A percentile compares a stretch with the other conserved stretches of the same genome.
Conservation (phyloP, 1,284 basidiomycete genomes). For the Vanrija sp. region DNA sequence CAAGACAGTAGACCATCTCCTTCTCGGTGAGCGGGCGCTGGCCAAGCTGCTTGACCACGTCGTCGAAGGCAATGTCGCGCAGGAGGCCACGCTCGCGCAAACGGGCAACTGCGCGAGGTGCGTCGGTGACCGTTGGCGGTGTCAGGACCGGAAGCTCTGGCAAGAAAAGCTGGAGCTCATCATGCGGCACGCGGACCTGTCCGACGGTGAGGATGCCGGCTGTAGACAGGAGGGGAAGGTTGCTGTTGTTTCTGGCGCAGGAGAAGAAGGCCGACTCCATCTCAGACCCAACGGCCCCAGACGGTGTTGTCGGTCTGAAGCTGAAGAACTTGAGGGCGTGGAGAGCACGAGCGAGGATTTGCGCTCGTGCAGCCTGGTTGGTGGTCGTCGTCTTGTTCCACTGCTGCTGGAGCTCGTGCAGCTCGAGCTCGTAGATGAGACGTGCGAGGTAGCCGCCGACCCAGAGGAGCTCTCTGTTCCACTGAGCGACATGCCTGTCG, state of each 20-base stretch:
- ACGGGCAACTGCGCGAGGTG: slow-evolving; percentile 61
- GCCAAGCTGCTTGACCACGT: slow-evolving; percentile 77
- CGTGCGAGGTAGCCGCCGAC: slow-evolving; percentile 74
- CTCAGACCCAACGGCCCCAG: slow-evolving; percentile 70
- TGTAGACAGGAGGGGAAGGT: slow-evolving; percentile 74
- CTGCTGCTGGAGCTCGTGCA: slow-evolving; percentile 50
- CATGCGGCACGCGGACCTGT: slow-evolving; percentile 74
- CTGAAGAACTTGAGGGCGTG: slow-evolving; percentile 88
- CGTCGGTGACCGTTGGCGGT: slow-evolving; percentile 61
- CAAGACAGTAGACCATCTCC: slow-evolving; percentile 77
- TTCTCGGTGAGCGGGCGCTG: slow-evolving; percentile 65
- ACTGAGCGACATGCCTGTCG: slow-evolving; percentile 51
- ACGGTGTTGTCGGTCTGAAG: slow-evolving; percentile 81
- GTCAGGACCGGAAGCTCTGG: slow-evolving; percentile 75
- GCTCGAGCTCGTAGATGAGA: slow-evolving; percentile 80
- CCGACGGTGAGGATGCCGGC: slow-evolving; percentile 67
- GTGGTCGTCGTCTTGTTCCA: slow-evolving; percentile 42
- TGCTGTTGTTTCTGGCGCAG: slow-evolving; percentile 51
- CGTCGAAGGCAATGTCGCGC: slow-evolving; percentile 76
- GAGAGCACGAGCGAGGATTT: slow-evolving; percentile 61
- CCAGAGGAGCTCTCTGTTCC: slow-evolving; percentile 79
- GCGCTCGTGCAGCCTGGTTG: slow-evolving; percentile 58
- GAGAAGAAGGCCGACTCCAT: slow-evolving; percentile 80
- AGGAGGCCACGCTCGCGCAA: slow-evolving; percentile 68
- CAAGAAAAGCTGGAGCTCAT: slow-evolving; percentile 70